phyloP scores from a whole-genome alignment of 202 grass and related monocot species.

The Zizania palustris region DNA sequence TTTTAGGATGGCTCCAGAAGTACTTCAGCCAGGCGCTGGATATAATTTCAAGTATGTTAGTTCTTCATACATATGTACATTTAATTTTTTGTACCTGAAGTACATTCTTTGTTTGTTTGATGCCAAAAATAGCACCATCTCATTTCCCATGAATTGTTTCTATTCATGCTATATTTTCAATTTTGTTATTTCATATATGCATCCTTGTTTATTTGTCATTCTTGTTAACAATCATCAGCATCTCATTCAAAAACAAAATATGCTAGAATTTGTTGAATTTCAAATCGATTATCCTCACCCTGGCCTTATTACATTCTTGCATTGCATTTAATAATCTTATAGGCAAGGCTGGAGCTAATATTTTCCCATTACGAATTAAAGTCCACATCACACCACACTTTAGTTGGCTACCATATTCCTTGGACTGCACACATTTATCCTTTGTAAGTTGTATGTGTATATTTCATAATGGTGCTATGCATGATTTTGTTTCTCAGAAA shows the following conservation, averaged over 20 bases:
- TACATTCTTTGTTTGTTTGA: not conserved
- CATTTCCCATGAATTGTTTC: constrained; percentile 14
- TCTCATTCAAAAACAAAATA: not conserved
- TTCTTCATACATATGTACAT: constrained; percentile 34
- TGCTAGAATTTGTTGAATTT: constrained; percentile 14
- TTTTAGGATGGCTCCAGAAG: constrained; percentile 98
- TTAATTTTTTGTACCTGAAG: not conserved
- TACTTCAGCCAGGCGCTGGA: constrained; percentile 91
- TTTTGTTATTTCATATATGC: not conserved
- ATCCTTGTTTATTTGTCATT: constrained; percentile 18
- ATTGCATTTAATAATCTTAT: constrained; percentile 10
- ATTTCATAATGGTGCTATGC: constrained; percentile 26
- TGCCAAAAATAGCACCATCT: constrained; percentile 10
- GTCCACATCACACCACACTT: not conserved
- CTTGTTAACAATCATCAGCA: not conserved
- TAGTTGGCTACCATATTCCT: constrained; percentile 4
- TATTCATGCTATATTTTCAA: constrained; percentile 4
- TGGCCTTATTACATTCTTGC: constrained; percentile 18
- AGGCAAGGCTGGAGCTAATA: not conserved
- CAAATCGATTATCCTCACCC: not conserved
- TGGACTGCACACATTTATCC: not conserved
- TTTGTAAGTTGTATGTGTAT: not conserved
- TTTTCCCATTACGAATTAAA: constrained; percentile 21
- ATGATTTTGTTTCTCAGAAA: constrained; percentile 21
- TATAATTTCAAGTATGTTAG: constrained; percentile 97